These are phyloP conservation scores for Brassica hybrid DNA, from an alignment of 441 rosid genomes.

Conservation along the genomic window DNA sequence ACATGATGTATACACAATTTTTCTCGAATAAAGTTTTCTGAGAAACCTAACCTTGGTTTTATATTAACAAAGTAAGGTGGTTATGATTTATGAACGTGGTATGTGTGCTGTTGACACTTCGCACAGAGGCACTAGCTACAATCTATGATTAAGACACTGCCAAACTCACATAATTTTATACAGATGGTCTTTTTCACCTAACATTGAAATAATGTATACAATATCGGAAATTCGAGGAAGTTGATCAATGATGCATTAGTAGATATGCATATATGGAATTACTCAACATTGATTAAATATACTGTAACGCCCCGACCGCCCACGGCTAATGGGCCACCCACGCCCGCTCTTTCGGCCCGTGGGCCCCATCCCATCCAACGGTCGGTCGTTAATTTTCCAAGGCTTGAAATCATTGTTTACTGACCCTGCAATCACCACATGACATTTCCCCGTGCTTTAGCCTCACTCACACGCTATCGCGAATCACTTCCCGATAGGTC, in stretches of 20 bases:
- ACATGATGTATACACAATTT: constrained; percentile 21
- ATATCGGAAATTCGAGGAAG: background rate
- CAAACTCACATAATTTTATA: constrained; percentile 9
- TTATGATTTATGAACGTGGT: constrained; percentile 25
- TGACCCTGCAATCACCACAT: too few relatives aligned
- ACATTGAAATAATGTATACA: background rate
- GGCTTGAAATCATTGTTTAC: too few relatives aligned
- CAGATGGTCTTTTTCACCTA: background rate
- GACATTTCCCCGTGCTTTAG: too few relatives aligned
- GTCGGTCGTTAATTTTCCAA: too few relatives aligned
- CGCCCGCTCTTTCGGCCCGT: too few relatives aligned
- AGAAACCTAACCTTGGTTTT: constrained; percentile 33
- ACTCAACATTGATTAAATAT: background rate
- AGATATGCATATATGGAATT: constrained; percentile 3
- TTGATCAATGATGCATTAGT: background rate
- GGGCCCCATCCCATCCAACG: too few relatives aligned
- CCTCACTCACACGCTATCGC: too few relatives aligned
- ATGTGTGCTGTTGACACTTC: constrained; percentile 2
- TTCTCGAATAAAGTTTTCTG: constrained; percentile 18
- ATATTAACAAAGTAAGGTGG: background rate
- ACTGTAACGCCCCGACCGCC: too few relatives aligned
- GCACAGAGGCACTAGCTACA: background rate
- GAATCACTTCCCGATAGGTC: too few relatives aligned
- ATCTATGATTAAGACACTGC: background rate
- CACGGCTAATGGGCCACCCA: too few relatives aligned